phyloP scores from a whole-genome alignment of 1,284 basidiomycete species.

The Erythrobasidium hasegawianum region DNA sequence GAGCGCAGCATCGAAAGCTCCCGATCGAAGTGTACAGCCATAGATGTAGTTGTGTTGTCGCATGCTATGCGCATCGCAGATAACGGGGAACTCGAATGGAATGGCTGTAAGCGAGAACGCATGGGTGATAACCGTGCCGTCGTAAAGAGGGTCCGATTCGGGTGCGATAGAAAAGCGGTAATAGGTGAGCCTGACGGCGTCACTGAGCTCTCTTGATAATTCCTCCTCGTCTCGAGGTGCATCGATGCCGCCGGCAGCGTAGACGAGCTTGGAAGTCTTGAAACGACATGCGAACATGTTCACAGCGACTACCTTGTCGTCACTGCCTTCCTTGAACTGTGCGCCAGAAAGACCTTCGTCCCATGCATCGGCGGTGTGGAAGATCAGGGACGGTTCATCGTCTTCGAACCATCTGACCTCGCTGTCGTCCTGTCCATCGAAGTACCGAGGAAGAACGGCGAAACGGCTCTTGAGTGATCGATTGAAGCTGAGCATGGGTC shows the following conservation, averaged over 20 bases:
- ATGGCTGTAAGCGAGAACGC: slow-evolving; percentile 53
- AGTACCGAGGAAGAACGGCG: slow-evolving; percentile 52
- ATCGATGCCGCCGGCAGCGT: slow-evolving; percentile 52
- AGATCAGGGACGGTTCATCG: slow-evolving; percentile 52
- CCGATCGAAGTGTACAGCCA: slow-evolving; percentile 50
- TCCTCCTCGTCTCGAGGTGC: slow-evolving; percentile 41
- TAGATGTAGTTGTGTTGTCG: slow-evolving; percentile 51
- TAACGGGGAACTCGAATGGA: slow-evolving; percentile 54
- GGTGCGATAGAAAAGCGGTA: slow-evolving; percentile 49
- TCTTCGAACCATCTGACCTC: slow-evolving; percentile 51
- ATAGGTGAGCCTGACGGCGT: slow-evolving; percentile 53
- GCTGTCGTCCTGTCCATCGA: slow-evolving; percentile 40
- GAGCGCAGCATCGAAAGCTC: slow-evolving; percentile 53
- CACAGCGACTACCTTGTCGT: slow-evolving; percentile 38
- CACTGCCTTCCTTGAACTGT: slow-evolving; percentile 24
- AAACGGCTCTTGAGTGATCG: slow-evolving; percentile 51
- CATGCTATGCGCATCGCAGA: slow-evolving; percentile 50
- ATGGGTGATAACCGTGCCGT: slow-evolving; percentile 46
- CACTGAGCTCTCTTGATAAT: slow-evolving; percentile 49
- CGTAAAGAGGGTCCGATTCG: slow-evolving; percentile 14
- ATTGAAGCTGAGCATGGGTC: slow-evolving; percentile 54
- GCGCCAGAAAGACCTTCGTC: slow-evolving; percentile 44
- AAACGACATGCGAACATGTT: slow-evolving; percentile 55
- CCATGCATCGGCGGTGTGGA: slow-evolving; percentile 56
- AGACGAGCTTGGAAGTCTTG: slow-evolving; percentile 53